Base-by-base conservation (phyloP, 371 early-diverging fungal species). In the Mortierella sp. region DNA sequence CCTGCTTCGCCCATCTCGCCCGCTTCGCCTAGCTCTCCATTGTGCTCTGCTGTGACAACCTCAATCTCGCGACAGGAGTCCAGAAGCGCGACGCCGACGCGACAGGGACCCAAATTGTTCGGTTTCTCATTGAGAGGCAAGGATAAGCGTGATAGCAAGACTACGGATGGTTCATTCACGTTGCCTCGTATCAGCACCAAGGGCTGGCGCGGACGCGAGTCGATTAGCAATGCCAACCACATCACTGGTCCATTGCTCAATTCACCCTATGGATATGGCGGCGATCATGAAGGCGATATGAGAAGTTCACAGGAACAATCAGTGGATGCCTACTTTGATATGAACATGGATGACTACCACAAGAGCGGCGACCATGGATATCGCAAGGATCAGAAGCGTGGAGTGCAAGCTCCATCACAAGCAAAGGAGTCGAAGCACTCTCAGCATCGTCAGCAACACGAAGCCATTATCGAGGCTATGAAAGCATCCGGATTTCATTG, bases 111-210 rank as follows among this genome's bases (percentile, higher is more conserved):
- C 27, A 56, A 25, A 31, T 0, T 56, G 40, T 12, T 50, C 24
- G 21, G 22, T 25, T 14, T 39, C 28, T 63, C 63, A 12, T 24
- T 41, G 31, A 12, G 41, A 9, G 31, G 19, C 17, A 41, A 51
- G 44, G 41, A 29, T 27, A 27, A 22, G 12, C 28, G 22, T 29
- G 54, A 39, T 46, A 27, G 16, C 19, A 45, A 24, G 40, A 16
- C 41, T 44, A 34, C n/a, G n/a, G 34, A 34, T 10, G 34, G 34
- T 10, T 34, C 34, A 34, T 34, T 34, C 34, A 34, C 40, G n/a
- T 51, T 57, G 22, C 64, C 64, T n/a, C 57, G 57, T 13, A 41
- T 63, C 45, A 56, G 50, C 29, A 31, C 57, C 64, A 63, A 56
- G 64, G 56, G 51, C 39, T 49, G 24, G 45, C 56, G 52, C 22